These are phyloP conservation scores for Bolboschoenoplectus hybrid DNA, from an alignment of 202 grass and related monocot species.

Conservation along the genomic window DNA sequence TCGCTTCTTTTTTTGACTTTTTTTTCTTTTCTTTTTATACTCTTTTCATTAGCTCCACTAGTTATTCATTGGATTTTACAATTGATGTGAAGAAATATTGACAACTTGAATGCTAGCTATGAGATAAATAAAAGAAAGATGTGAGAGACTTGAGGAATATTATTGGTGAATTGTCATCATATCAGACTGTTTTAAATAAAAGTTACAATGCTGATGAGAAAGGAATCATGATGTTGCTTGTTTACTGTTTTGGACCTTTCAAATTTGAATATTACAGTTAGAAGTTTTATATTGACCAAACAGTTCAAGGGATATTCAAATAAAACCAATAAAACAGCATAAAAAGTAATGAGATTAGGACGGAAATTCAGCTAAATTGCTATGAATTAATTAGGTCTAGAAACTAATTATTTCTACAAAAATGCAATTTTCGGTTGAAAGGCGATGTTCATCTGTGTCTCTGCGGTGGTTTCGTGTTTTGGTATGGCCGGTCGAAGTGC, in stretches of 20 bases:
- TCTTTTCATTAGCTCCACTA: slow-evolving; percentile 24
- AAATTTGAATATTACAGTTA: neutral
- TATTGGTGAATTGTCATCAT: neutral
- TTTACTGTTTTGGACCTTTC: no score
- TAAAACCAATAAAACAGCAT: neutral
- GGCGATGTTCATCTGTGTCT: neutral
- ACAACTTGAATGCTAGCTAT: neutral
- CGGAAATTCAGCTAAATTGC: no score
- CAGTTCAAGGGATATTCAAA: neutral
- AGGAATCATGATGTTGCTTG: slow-evolving; percentile 12
- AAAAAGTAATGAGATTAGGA: no score
- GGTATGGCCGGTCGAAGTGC: neutral
- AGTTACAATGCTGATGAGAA: neutral
- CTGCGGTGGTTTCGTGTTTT: neutral
- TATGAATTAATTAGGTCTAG: no score
- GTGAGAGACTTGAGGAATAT: neutral
- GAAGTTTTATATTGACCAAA: neutral
- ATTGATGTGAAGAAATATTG: slow-evolving; percentile 4
- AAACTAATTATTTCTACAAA: no score
- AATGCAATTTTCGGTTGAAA: neutral
- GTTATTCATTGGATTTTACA: slow-evolving; percentile 16
- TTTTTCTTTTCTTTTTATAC: neutral
- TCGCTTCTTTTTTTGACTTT: slow-evolving; percentile 11
- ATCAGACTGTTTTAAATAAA: neutral
- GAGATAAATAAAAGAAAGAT: slow-evolving; percentile 17